Conservation (phyloP, 2,329 filamentous ascomycete genomes). For the Microcyclospora pomicola region DNA sequence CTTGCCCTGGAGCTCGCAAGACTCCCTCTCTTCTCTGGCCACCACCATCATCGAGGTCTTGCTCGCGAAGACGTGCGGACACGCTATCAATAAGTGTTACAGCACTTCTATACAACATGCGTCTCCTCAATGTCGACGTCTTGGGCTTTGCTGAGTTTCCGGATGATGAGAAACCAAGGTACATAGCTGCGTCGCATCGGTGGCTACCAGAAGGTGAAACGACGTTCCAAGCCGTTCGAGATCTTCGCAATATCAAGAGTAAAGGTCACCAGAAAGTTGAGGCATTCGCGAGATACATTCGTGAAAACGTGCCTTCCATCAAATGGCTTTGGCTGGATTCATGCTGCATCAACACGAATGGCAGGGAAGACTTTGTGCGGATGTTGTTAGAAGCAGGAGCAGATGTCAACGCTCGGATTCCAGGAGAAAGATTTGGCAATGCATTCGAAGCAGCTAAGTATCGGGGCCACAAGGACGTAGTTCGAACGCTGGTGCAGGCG, state of each 20-base stretch:
- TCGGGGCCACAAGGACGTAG: slow-evolving; percentile 1
- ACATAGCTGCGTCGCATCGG: slow-evolving; percentile 11
- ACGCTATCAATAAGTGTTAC: not conserved
- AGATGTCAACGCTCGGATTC: slow-evolving; percentile 1
- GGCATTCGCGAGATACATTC: slow-evolving; percentile 9
- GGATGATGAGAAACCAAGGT: slow-evolving; percentile 6
- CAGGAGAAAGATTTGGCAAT: not conserved
- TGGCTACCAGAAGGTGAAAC: slow-evolving; percentile 5
- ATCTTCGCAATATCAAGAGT: slow-evolving; percentile 3
- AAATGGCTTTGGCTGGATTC: slow-evolving; percentile 14
- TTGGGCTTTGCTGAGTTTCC: slow-evolving; percentile 7
- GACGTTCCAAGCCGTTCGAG: slow-evolving; percentile 6
- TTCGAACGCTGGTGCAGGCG: slow-evolving; percentile 1
- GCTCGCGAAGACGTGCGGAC: not conserved
- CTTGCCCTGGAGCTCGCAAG: not conserved
- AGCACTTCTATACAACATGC: slow-evolving; percentile 4
- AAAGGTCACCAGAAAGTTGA: slow-evolving; percentile 9
- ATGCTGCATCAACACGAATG: slow-evolving; percentile 13
- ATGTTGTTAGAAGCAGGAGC: slow-evolving; percentile 2
- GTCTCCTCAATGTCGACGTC: slow-evolving; percentile 7
- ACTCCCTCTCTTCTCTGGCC: not conserved
- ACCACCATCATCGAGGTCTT: not conserved
- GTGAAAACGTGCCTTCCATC: slow-evolving; percentile 4
- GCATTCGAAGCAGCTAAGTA: slow-evolving; percentile 2
- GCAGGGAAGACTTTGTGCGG: slow-evolving; percentile 1